A percentile compares a stretch with the other conserved stretches of the same genome.
Conservation (phyloP, 2,329 filamentous ascomycete genomes). For the Diplodia corticola region DNA sequence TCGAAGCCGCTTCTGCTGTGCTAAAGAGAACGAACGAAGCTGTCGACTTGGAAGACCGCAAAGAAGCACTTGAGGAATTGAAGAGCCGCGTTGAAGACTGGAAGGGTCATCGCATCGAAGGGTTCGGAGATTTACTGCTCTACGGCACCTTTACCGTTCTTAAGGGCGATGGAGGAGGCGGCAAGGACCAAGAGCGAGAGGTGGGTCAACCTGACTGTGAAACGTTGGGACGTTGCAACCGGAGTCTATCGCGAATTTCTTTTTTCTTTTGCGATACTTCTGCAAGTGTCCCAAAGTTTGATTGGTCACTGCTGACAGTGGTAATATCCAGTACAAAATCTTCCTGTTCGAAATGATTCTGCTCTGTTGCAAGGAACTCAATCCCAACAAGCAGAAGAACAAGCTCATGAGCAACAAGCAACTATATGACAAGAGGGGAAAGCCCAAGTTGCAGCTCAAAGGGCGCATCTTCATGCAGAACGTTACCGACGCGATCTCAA, state of each 20-base stretch:
- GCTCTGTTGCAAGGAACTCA: conserved; percentile 93
- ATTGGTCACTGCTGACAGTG: conserved; percentile 18
- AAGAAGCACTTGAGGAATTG: conserved; percentile 81
- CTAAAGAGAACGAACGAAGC: conserved; percentile 85
- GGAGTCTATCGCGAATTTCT: conserved; percentile 19
- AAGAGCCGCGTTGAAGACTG: conserved; percentile 87
- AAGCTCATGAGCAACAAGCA: conserved; percentile 71
- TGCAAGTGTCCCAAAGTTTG: neutral
- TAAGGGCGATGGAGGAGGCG: conserved; percentile 72
- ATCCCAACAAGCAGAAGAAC: conserved; percentile 76
- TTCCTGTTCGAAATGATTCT: conserved; percentile 96
- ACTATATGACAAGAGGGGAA: conserved; percentile 69
- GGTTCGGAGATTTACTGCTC: conserved; percentile 86
- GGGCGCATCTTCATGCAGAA: conserved; percentile 99
- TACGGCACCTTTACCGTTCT: conserved; percentile 90
- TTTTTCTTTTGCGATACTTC: conserved; percentile 13
- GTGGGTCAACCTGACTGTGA: conserved; percentile 51
- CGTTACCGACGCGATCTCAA: conserved; percentile 87
- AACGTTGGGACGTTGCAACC: conserved; percentile 14
- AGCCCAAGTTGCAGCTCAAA: conserved; percentile 81
- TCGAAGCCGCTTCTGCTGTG: conserved; percentile 78
- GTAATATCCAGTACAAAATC: conserved; percentile 76
- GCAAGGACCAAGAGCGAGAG: conserved; percentile 85
- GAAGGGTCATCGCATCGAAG: conserved; percentile 87
- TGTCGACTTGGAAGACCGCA: conserved; percentile 81